Base-by-base conservation (phyloP, 768 basidiomycete species). In the Lentinula aciculospora region DNA sequence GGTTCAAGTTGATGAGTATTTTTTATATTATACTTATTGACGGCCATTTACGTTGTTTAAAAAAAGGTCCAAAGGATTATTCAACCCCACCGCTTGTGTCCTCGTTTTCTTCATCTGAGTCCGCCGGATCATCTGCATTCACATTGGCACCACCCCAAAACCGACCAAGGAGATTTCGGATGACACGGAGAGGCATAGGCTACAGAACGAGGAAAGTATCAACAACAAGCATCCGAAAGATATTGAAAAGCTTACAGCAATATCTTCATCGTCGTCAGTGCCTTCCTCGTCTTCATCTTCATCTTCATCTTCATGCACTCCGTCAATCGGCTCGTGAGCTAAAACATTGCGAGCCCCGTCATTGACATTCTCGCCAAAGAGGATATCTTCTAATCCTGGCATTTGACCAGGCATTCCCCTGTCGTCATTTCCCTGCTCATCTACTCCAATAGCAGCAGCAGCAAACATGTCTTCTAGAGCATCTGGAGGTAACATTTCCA, bases 401-500 rank as follows among this genome's bases (percentile, higher is more conserved):
- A 73, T 69, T 62, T 69, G 75, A 2, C 78, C 80, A 0, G 76
- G 78, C 76, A 88, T 80, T 7, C 69, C 78, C 2, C 71, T 77
- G 7, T 64, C 67, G 5, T 66, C 69, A 7, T 53, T 34, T 6
- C 6, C 40, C 29, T 3, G 61, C 72, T n/a, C 48, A 68, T 13
- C 67, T n/a, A 31, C 73, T 42, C 69, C 75, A 12, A 61, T 71
- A 58, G 67, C 74, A 67, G 72, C 70, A 36, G 71, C 79, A 9
- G 76, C 49, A 78, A 88, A 76, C 65, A 88, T 53, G 56, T 84
- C 83, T 49, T 86, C 78, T 57, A 89, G 60, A n/a, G 74, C 77
- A 40, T 85, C 84, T 42, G 81, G 78, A 3, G 81, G 76, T 59
- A 81, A 71, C 61, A 84, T 78, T 21, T 67, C 81, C 39, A 81